Evolutionary conservation across 2,329 filamentous ascomycete genomes (phyloP), one percentile per base, ranked within the genome.

Genomic region (Fusarium decemcellulare): DNA sequence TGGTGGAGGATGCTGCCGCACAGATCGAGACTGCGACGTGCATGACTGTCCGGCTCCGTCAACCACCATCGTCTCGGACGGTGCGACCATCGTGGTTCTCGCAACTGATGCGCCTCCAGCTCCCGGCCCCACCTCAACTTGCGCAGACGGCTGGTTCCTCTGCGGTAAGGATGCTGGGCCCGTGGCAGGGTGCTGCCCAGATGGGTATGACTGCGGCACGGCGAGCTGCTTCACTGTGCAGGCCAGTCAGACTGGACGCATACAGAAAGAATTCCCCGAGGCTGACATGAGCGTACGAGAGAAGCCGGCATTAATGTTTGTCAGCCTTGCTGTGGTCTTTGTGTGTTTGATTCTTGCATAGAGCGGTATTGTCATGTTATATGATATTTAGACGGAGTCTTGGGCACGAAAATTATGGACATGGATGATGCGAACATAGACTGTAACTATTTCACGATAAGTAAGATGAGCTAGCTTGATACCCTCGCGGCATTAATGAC

Each of bases 1-100:
- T 63, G 94, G 93, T 14, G 94, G 94, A 18, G 88, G 88, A 2
- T 98, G 95, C 82, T 98, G 95, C 81, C 92, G 92, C 61, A 94
- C 93, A 0, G 95, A 94, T 2, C 89, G 95, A 18, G 88, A 97
- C 81, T 98, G 95, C 81, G 88, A 92, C 63, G 92, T 90, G 0
- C 93, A 92, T 0, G 93, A 91, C 8, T 98, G 95, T 74, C 92
- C 93, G 0, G 80, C 88, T 0, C 82, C 85, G 0, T 78, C 80
- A 2, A 92, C 90, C 0, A 92, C 90, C 1, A 88, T 94, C 3
- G 81, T 95, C 3, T 87, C 86, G 1, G 85, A 90, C 65, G 92
- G 91, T 8, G 84, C 88, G 3, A 97, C 94, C 0, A 83, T 97
- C 30, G 90, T 91, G 1, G 89, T 93, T 15, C 91, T 90, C 2